Percentiles rank a stretch among this genome's conserved stretches.
These are phyloP conservation scores for Phialocephala sp. DNA, from an alignment of 2,329 filamentous ascomycete genomes.

Conservation along the genomic window DNA sequence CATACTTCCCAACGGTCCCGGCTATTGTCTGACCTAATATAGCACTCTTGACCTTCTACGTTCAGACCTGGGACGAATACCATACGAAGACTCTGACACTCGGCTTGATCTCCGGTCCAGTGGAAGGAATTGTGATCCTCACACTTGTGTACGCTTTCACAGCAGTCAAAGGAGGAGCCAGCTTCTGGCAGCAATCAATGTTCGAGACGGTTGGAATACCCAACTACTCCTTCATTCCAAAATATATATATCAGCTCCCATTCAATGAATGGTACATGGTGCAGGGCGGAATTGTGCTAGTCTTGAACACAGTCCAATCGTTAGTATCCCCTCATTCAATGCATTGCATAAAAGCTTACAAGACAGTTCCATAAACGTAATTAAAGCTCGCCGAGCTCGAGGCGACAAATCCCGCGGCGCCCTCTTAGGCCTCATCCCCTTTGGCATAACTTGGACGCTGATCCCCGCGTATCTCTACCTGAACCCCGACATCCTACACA, in stretches of 20 bases:
- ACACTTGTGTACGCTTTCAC: conserved; percentile 83
- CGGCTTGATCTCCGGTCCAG: conserved; percentile 89
- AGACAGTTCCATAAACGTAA: conserved; percentile 76
- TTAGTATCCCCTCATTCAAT: conserved; percentile 25
- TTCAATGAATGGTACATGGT: conserved; percentile 95
- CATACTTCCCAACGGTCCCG: background rate
- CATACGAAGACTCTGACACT: conserved; percentile 95
- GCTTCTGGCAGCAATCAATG: conserved; percentile 88
- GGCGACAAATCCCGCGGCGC: conserved; percentile 75
- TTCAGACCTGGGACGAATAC: conserved; percentile 99
- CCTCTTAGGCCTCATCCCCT: conserved; percentile 82
- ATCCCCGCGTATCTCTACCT: conserved; percentile 81
- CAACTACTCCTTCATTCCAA: conserved; percentile 66
- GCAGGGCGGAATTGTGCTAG: conserved; percentile 80
- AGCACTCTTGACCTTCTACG: conserved; percentile 94
- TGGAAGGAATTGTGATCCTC: conserved; percentile 90
- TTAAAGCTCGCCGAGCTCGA: conserved; percentile 76
- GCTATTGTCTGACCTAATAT: conserved; percentile 23
- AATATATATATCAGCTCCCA: conserved; percentile 75
- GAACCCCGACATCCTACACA: conserved; percentile 80
- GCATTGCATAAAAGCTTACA: conserved; percentile 22
- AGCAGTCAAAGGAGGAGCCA: conserved; percentile 82
- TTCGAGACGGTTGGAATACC: conserved; percentile 78
- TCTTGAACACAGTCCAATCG: conserved; percentile 83
- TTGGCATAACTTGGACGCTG: conserved; percentile 78